Base-by-base conservation (phyloP, 2,329 filamentous ascomycete genomes). In the Chalara sp. region DNA sequence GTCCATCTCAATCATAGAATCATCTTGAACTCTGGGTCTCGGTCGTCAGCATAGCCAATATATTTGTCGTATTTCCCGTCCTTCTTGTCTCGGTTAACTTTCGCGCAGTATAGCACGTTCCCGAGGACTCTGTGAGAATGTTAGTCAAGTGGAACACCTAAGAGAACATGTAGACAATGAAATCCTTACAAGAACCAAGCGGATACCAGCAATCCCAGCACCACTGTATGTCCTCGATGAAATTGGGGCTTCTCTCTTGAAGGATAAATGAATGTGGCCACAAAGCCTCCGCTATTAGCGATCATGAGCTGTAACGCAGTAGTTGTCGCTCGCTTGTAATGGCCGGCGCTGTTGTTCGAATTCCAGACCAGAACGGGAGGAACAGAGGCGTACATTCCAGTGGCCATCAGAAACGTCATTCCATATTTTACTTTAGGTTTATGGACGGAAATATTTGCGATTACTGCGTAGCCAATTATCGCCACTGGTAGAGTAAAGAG, bases 291-390 rank as follows among this genome's bases (percentile, higher is more conserved):
- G 6, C 75, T 78, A 56, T 87, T 87, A 0, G 83, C 83, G 56
- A 86, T 79, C 1, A 78, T 78, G 30, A 87, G 70, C 64, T 87
- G 83, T 57, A 86, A 59, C 0, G 78, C 84, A 1, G 78, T 79
- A 0, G 83, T 83, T 0, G 83, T 86, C 0, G 84, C 83, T 11
- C 84, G 70, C 64, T 87, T 87, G 61, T 86, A 87, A 61, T 87
- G 83, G 0, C 82, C 81, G 1, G 72, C 72, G 1, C 81, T 74
- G 50, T 83, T 81, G 52, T 76, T 78, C 2, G 75, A 72, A 35
- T 84, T 76, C 65, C 81, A 84, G 57, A 78, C 81, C 37, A 72
- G 60, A 48, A 72, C 68, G 54, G 67, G 65, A 0, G 73, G 71
- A 48, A 74, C 72, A 6, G 69, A 67, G 5, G 72, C 69, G 51